phyloP scores from a whole-genome alignment of 192 early-diverging fungal genomes.

The Podochytrium sp. region DNA sequence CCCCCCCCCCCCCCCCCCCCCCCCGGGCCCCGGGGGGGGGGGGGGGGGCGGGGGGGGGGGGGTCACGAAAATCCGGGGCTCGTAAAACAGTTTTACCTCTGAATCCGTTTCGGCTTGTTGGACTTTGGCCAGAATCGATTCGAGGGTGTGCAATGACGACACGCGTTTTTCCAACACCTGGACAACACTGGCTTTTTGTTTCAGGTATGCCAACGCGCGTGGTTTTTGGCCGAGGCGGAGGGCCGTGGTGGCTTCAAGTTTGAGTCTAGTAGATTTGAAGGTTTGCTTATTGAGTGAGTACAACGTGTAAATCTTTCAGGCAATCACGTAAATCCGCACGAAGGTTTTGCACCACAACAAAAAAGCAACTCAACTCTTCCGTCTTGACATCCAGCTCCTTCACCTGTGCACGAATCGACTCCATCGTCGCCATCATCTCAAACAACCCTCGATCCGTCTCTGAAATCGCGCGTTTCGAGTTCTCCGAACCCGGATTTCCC shows the following conservation, averaged over 20 bases:
- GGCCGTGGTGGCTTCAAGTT: slow-evolving; percentile 35
- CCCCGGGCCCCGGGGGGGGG: no score
- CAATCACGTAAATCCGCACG: not conserved
- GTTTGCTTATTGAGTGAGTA: slow-evolving; percentile 3
- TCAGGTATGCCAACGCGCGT: slow-evolving; percentile 59
- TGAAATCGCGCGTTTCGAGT: slow-evolving; percentile 40
- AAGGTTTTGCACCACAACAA: not conserved
- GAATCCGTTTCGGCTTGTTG: slow-evolving; percentile 64
- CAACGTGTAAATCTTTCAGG: no score
- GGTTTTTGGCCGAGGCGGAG: slow-evolving; percentile 50
- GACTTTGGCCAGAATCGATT: slow-evolving; percentile 64
- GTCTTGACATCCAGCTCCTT: slow-evolving; percentile 61
- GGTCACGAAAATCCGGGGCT: no score
- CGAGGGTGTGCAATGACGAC: slow-evolving; percentile 60
- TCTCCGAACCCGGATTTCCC: not conserved
- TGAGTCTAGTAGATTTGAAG: slow-evolving; percentile 40
- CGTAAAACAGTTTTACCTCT: no score
- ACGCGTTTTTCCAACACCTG: slow-evolving; percentile 61
- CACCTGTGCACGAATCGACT: slow-evolving; percentile 58
- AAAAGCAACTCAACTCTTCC: slow-evolving; percentile 44
- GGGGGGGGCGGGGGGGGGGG: no score
- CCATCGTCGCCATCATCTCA: slow-evolving; percentile 53
- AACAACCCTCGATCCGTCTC: slow-evolving; percentile 62
- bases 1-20: no score
- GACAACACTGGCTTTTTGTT: slow-evolving; percentile 56